Base-by-base conservation (phyloP, 768 basidiomycete genomes). In the Suillus brevipes region DNA sequence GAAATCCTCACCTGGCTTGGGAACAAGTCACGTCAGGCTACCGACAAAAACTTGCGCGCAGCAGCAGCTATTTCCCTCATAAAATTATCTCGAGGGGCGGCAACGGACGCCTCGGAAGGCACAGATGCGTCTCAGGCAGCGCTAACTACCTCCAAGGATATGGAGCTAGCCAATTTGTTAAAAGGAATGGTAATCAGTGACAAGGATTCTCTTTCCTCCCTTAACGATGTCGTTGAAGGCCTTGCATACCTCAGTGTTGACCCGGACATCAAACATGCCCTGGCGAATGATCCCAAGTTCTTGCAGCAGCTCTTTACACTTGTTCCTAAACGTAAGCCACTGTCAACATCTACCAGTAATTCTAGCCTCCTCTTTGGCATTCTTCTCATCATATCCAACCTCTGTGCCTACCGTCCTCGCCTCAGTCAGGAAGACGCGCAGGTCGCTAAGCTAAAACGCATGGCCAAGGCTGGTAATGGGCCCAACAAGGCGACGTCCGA, bases 371-470 rank as follows among this genome's bases (percentile, higher is more conserved):
- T 90, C 38, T 99, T 92, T 68, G 96, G 96, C 7, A 75, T 94
- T 50, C 83, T 91, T 36, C 81, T 87, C 60, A 88, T 96, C 67
- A 83, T 94, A 57, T 78, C 83, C 66, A 95, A 97, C 72, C 74
- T 97, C 43, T 88, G 88, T 55, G 78, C 83, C 13, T 90, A 90
- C 72, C 87, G 84, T 60, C 89, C 90, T 9, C 85, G 82, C 14
- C 78, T 95, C 25, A 89, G 84, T 9, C 87, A 91, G 60, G 95
- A 97, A 74, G 89, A 97, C 72, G 81, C 83, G 37, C 94, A 97
- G 72, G 83, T 97, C 6, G 87, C 89, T 62, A 92, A 89, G 73
- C 80, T 98, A 45, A 86, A 86, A 68, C 82, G 81, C 58, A 92
- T 98, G 89, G 86, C 95, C 3, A 80, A 81, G 56, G 69, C 79